phyloP scores from a whole-genome alignment of 1,139 yeast species.

The Geotrichum phurueaensis region DNA sequence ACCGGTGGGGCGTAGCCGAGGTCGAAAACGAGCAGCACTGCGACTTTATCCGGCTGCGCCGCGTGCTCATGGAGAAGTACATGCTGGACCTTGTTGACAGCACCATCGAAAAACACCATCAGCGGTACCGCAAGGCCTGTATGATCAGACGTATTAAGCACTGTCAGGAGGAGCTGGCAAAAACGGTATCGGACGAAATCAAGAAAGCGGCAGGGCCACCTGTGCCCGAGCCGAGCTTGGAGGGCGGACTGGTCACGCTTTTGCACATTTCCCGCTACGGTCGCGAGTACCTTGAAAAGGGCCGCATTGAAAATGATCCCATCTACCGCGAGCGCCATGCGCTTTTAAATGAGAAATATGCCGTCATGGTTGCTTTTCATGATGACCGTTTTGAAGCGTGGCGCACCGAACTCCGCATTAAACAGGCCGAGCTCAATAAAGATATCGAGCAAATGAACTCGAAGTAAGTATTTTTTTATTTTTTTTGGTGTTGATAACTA shows the following conservation, averaged over 20 bases:
- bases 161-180: conserved; percentile 44
- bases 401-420: conserved; percentile 51
- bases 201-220: background rate
- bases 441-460: conserved; percentile 44
- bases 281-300: conserved; percentile 38
- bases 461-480: background rate
- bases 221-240: conserved; percentile 23
- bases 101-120: conserved; percentile 78
- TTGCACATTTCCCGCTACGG: conserved; percentile 40
- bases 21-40: conserved; percentile 61
- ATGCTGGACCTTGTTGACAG: conserved; percentile 72
- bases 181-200: conserved; percentile 23
- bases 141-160: conserved; percentile 62
- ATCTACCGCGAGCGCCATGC: conserved; percentile 44
- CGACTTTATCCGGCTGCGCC: conserved; percentile 54
- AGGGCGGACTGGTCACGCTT: conserved; percentile 35
- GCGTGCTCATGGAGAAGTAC: conserved; percentile 57
- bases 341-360: conserved; percentile 44
- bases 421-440: conserved; percentile 51
- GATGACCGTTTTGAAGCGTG: conserved; percentile 61
- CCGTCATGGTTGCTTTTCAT: conserved; percentile 46
- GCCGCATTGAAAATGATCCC: conserved; percentile 43
- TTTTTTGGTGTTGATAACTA: background rate
- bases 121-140: conserved; percentile 66
- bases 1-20: conserved; percentile 71